phyloP scores from a whole-genome alignment of 371 early-diverging fungal genomes.

The Encephalitozoon intestinalis region DNA sequence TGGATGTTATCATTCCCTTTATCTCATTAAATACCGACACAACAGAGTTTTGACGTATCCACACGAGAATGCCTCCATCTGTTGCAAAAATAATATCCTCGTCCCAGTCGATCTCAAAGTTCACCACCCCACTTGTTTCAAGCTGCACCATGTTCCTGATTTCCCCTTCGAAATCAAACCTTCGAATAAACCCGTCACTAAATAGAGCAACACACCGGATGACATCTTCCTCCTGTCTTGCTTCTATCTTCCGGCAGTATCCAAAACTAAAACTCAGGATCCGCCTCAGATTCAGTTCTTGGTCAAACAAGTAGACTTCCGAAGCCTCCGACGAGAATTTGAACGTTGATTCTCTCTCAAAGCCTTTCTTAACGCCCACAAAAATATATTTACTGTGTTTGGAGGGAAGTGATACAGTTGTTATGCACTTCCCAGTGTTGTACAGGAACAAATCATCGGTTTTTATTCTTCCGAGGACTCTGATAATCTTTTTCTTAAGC shows the following conservation, averaged over 20 bases:
- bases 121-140: neutral
- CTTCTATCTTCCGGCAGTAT: neutral
- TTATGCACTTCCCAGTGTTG: neutral
- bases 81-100: neutral
- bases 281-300: neutral
- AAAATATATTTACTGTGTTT: neutral
- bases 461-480: neutral
- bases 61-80: neutral
- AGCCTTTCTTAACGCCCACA: neutral
- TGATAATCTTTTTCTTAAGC: neutral
- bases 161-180: neutral
- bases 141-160: neutral
- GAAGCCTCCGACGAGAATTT: neutral
- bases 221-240: neutral
- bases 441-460: neutral
- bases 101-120: neutral
- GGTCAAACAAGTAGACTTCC: neutral
- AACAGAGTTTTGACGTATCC: neutral
- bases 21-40: neutral
- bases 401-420: neutral
- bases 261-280: neutral
- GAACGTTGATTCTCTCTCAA: neutral
- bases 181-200: neutral
- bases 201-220: neutral
- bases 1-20: neutral